These are phyloP conservation scores for Fusarium verrucosum DNA, from an alignment of 2,329 filamentous ascomycete genomes.

Conservation along the genomic window DNA sequence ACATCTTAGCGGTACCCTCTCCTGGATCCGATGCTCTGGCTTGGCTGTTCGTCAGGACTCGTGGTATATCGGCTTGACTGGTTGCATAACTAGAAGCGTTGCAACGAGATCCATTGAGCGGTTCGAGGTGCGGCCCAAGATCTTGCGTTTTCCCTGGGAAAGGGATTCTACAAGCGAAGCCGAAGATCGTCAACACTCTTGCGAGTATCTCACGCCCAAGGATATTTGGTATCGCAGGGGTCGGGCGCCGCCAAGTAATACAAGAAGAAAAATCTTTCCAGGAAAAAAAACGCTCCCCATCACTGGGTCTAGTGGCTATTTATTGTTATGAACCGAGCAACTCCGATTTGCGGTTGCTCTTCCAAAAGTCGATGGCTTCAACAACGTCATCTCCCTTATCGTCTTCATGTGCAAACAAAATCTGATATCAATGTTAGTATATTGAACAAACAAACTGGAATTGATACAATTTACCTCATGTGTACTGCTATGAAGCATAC, in stretches of 20 bases:
- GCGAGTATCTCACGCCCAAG: slow-evolving; percentile 29
- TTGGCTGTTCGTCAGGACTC: not conserved
- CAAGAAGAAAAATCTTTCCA: slow-evolving; percentile 44
- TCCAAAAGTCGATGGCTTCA: slow-evolving; percentile 97
- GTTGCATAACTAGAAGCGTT: slow-evolving; percentile 3
- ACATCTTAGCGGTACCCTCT: slow-evolving; percentile 1
- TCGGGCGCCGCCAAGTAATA: slow-evolving; percentile 40
- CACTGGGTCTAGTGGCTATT: slow-evolving; percentile 11
- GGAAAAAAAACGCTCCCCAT: slow-evolving; percentile 39
- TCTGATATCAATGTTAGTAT: slow-evolving; percentile 64
- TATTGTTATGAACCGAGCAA: slow-evolving; percentile 42
- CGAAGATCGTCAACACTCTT: slow-evolving; percentile 36
- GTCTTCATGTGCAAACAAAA: slow-evolving; percentile 97
- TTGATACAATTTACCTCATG: slow-evolving; percentile 75
- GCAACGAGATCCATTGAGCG: slow-evolving; percentile 1
- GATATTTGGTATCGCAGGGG: slow-evolving; percentile 25
- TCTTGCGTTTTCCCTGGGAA: slow-evolving; percentile 2
- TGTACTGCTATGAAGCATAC: slow-evolving; percentile 96
- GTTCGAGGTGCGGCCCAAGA: slow-evolving; percentile 10
- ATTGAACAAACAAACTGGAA: not conserved
- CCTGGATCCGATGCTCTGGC: slow-evolving; percentile 6
- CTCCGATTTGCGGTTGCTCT: slow-evolving; percentile 66
- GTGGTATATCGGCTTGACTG: slow-evolving; percentile 6
- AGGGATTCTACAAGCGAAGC: slow-evolving; percentile 19
- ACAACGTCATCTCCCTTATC: slow-evolving; percentile 93